Evolutionary conservation across 2,329 filamentous ascomycete genomes (phyloP), one percentile per base, ranked within the genome.

Genomic region (Trichoderma sp.): DNA sequence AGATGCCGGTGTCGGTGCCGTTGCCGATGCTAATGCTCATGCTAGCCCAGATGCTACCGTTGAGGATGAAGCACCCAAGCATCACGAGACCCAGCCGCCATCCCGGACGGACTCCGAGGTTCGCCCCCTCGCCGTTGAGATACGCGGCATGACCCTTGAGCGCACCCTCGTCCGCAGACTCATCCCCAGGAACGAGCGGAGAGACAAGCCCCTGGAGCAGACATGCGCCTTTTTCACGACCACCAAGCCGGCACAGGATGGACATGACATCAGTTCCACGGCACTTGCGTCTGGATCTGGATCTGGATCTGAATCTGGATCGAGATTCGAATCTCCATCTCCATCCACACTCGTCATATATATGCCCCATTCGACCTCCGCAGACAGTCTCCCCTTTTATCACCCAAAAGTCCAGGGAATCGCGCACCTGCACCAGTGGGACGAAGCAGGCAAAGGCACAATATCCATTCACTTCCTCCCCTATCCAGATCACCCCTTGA

Each of bases 301-400:
- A 32, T n/a, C 53, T 17, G 23, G 53, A 57, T 28, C 23, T 28
- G 23, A 2, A 17, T 58, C 55, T 58, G 55, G 57, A 59, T 59
- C 57, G 11, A n/a, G 11, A 20, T 20, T 17, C n/a, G 5, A n/a
- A 7, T 9, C 57, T 12, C 32, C 30, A 13, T 36, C 64, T 57
- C 50, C 13, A 70, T 78, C 71, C n/a, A 67, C 81, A 13, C 76
- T 83, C 6, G 88, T 97, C 17, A 80, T 97, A 39, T 97, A 97
- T 79, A 85, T 92, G 6, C 94, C 95, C 8, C 94, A 97, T 80
- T 85, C 89, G 9, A 80, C 85, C 36, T 83, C 83, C 1, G 82
- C 86, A 12, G 84, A 87, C 15, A 87, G 91, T 3, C 86, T 96
- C 73, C 95, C 95, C 1, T 97, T 92, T 81, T 98, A 98, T 81